A percentile compares a stretch with the other conserved stretches of the same genome.
phyloP scores from a whole-genome alignment of 2,329 filamentous ascomycete genomes.

The Coleophoma crateriformis region DNA sequence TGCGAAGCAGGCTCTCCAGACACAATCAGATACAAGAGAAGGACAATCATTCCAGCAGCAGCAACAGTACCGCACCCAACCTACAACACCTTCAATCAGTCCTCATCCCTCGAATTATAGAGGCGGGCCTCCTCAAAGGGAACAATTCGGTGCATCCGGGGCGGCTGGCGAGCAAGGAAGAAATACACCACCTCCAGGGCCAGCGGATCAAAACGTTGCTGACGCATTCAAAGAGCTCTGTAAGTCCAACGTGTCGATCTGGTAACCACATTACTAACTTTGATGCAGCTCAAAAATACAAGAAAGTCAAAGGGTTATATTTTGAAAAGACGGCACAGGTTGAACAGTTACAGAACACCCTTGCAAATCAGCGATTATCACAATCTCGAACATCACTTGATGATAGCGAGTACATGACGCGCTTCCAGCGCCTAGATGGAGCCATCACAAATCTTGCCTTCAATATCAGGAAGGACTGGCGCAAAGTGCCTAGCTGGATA shows the following conservation, averaged over 20 bases:
- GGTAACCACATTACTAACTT: slow-evolving; percentile 5
- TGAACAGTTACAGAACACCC: slow-evolving; percentile 92
- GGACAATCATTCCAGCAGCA: slow-evolving; percentile 15
- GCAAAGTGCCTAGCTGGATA: slow-evolving; percentile 73
- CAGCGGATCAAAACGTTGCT: slow-evolving; percentile 21
- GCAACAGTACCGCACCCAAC: slow-evolving; percentile 5
- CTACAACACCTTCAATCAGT: slow-evolving; percentile 18
- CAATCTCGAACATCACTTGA: slow-evolving; percentile 92
- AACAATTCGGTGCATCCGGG: slow-evolving; percentile 16
- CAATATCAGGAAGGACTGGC: slow-evolving; percentile 95
- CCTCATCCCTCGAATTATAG: slow-evolving; percentile 21
- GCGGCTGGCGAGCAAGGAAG: slow-evolving; percentile 33
- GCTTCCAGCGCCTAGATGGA: slow-evolving; percentile 87
- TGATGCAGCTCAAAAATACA: slow-evolving; percentile 82
- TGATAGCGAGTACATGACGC: slow-evolving; percentile 85
- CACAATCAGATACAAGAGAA: slow-evolving; percentile 21
- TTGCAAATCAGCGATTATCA: slow-evolving; percentile 91
- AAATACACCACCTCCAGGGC: slow-evolving; percentile 36
- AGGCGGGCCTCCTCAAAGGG: slow-evolving; percentile 26
- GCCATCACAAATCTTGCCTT: slow-evolving; percentile 93
- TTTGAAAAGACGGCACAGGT: slow-evolving; percentile 90
- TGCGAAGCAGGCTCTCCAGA: slow-evolving; percentile 17
- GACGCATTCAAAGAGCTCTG: slow-evolving; percentile 36
- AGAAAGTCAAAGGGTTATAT: slow-evolving; percentile 96
- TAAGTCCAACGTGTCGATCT: slow-evolving; percentile 20